phyloP scores from a whole-genome alignment of 306 rosid species.

The Cucurbita maxima region DNA sequence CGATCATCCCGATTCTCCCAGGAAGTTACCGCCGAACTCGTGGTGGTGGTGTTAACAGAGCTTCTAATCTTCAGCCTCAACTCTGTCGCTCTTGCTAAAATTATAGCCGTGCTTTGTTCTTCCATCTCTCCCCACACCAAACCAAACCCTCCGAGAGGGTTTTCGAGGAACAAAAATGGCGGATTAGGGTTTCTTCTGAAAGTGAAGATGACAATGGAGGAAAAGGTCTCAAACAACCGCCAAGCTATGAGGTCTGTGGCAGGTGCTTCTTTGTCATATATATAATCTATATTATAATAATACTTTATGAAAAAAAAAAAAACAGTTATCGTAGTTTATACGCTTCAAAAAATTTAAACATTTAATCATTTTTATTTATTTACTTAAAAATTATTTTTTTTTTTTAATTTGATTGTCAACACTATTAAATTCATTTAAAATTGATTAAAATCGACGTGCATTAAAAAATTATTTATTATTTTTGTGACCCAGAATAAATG shows the following conservation, averaged over 20 bases:
- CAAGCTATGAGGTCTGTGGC: background rate
- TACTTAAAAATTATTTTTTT: too few species aligned
- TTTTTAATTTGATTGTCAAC: too few species aligned
- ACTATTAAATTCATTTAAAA: too few species aligned
- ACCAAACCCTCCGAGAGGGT: background rate
- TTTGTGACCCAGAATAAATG: too few species aligned
- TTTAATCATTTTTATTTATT: too few species aligned
- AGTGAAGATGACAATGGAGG: background rate
- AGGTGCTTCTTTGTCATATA: background rate
- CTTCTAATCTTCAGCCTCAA: conserved; percentile 58
- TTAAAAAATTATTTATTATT: too few species aligned
- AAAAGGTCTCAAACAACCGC: background rate
- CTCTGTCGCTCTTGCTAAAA: conserved; percentile 79
- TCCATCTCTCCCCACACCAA: background rate
- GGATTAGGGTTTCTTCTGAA: background rate
- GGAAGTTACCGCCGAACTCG: background rate
- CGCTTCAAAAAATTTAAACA: background rate
- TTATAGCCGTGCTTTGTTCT: conserved; percentile 64
- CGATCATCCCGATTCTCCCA: conserved; percentile 7
- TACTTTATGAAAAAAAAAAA: background rate
- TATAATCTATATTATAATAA: background rate
- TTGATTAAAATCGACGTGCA: too few species aligned
- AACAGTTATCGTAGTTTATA: background rate
- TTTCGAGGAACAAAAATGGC: background rate
- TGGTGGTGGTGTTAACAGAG: conserved; percentile 30